phyloP scores from a whole-genome alignment of 2,329 filamentous ascomycete genomes.

The Sclerotinia borealis region DNA sequence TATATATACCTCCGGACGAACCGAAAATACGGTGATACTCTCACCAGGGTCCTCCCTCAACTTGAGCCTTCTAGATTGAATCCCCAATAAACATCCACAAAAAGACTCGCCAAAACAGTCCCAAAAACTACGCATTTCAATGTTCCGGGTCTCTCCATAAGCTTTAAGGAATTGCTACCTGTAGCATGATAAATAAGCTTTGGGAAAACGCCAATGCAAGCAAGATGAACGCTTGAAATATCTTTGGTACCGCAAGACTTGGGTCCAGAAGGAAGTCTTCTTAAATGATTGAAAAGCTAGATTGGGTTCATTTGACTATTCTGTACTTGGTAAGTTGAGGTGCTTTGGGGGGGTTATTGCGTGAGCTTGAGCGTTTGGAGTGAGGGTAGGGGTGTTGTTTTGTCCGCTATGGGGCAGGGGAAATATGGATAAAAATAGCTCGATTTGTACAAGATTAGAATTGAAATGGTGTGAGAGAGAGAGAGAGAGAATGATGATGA shows the following conservation, averaged over 20 bases:
- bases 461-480: neutral
- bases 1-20: neutral
- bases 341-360: neutral
- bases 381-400: too few relatives aligned
- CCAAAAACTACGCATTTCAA: conserved; percentile 17
- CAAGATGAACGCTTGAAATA: conserved; percentile 5
- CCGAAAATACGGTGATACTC: neutral
- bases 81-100: conserved; percentile 15
- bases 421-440: neutral
- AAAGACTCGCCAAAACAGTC: conserved; percentile 7
- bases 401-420: neutral
- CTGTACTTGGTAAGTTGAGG: neutral
- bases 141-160: conserved; percentile 13
- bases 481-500: too few relatives aligned
- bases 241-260: neutral
- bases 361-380: neutral
- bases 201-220: conserved; percentile 5
- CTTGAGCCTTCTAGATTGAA: conserved; percentile 3
- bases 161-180: conserved; percentile 6
- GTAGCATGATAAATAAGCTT: conserved; percentile 11
- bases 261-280: neutral
- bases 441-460: neutral
- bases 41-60: neutral
- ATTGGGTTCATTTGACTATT: neutral
- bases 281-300: neutral